Percentiles rank a stretch among this genome's conserved stretches.
Conservation (phyloP, 2,329 filamentous ascomycete species). For the Paracorniculantispora psalliotae region DNA sequence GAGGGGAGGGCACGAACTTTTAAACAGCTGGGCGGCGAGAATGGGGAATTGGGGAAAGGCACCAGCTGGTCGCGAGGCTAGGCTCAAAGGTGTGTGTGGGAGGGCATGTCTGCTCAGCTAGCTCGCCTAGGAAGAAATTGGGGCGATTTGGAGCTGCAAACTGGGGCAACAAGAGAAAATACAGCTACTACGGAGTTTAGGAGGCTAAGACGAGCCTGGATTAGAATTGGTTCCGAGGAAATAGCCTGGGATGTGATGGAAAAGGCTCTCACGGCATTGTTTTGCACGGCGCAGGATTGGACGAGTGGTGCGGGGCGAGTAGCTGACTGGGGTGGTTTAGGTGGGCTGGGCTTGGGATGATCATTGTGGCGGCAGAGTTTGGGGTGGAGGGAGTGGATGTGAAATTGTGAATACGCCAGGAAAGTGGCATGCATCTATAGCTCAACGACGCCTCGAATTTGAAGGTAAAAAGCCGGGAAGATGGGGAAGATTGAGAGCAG, state of each 20-base stretch:
- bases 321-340: no score
- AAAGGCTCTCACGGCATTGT: background rate
- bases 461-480: no score
- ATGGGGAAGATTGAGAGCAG: no score
- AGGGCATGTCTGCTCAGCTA: no score
- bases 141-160: background rate
- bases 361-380: background rate
- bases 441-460: no score
- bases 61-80: background rate
- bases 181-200: no score
- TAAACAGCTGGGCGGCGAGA: background rate
- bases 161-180: background rate
- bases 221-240: background rate
- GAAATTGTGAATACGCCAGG: no score
- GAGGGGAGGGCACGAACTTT: background rate
- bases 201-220: no score
- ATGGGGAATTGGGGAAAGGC: background rate
- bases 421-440: no score
- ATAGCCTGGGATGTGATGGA: background rate
- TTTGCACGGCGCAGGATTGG: slow-evolving; percentile 1
- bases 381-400: no score
- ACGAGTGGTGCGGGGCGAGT: background rate
- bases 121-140: background rate
- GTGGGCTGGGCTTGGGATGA: background rate
- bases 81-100: no score